Conservation (phyloP, 495 filamentous ascomycete genomes). For the Bathelium albidoporum region DNA sequence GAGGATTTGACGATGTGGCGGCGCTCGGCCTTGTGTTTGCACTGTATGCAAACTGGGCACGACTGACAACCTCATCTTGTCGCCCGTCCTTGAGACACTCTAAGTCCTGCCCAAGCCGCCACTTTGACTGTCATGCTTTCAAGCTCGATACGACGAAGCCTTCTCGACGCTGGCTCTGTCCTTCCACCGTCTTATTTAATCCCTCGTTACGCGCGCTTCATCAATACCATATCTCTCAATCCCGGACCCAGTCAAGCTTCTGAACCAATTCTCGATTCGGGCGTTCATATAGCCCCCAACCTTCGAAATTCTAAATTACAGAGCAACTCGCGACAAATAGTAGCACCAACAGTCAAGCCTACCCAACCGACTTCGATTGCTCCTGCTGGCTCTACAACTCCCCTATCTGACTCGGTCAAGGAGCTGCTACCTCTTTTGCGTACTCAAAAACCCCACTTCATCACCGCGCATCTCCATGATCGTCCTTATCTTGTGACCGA, state of each 20-base stretch:
- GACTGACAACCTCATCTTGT: too few relatives aligned
- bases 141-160: slow-evolving; percentile 14
- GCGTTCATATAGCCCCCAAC: slow-evolving; percentile 8
- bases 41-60: neutral
- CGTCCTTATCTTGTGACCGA: slow-evolving; percentile 80
- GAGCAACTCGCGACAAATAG: neutral
- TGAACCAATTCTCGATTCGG: slow-evolving; percentile 24
- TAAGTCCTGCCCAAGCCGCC: too few relatives aligned
- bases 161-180: slow-evolving; percentile 24
- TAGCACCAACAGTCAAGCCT: slow-evolving; percentile 23
- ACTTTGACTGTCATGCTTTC: slow-evolving; percentile 15
- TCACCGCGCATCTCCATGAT: slow-evolving; percentile 76
- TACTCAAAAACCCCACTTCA: slow-evolving; percentile 74
- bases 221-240: slow-evolving; percentile 30
- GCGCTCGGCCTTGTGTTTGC: neutral
- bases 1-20: neutral
- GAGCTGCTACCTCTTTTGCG: slow-evolving; percentile 65
- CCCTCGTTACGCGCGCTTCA: slow-evolving; percentile 23
- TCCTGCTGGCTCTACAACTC: slow-evolving; percentile 30
- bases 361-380: slow-evolving; percentile 16
- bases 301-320: slow-evolving; percentile 8
- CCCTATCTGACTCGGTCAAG: slow-evolving; percentile 48
- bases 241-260: slow-evolving; percentile 22
- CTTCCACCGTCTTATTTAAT: slow-evolving; percentile 32
- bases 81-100: too few relatives aligned